These are phyloP conservation scores for Phaeolepiota aurea DNA, from an alignment of 768 basidiomycete genomes.

Conservation along the genomic window DNA sequence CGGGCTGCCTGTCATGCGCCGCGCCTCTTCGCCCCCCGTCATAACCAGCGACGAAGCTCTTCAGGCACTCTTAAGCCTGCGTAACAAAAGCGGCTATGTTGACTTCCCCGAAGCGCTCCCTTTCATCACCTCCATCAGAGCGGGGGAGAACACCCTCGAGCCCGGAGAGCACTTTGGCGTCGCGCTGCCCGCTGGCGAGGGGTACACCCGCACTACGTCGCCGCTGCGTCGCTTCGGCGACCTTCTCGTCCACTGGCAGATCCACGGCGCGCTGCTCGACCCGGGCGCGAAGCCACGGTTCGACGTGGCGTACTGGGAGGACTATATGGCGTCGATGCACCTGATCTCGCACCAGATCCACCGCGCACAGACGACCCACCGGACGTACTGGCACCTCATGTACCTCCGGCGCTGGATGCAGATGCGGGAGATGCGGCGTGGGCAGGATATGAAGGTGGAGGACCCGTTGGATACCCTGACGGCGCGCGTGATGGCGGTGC, in stretches of 20 bases:
- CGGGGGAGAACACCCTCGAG: constrained; percentile 36
- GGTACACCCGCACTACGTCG: constrained; percentile 79
- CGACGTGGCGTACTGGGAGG: constrained; percentile 33
- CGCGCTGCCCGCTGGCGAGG: constrained; percentile 64
- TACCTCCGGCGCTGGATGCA: constrained; percentile 19
- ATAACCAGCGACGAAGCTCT: constrained; percentile 21
- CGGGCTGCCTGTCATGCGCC: constrained; percentile 55
- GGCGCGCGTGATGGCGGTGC: not conserved
- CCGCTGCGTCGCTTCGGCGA: constrained; percentile 84
- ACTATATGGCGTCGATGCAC: constrained; percentile 28
- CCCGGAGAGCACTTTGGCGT: constrained; percentile 61
- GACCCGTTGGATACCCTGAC: not conserved
- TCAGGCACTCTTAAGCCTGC: constrained; percentile 36
- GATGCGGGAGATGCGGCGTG: not conserved
- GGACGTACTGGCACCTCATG: constrained; percentile 23
- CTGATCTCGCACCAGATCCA: constrained; percentile 24
- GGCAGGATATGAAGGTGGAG: not conserved
- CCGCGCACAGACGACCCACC: constrained; percentile 22
- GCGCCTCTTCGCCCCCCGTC: constrained; percentile 18
- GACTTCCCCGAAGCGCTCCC: constrained; percentile 24
- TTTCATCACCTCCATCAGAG: constrained; percentile 21
- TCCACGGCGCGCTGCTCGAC: constrained; percentile 66
- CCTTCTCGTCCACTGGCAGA: constrained; percentile 85
- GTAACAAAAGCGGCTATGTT: constrained; percentile 39
- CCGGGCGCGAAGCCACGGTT: constrained; percentile 30